These are phyloP conservation scores for Zygosaccharomyces bailii DNA, from an alignment of 805 yeast species.

Conservation along the genomic window DNA sequence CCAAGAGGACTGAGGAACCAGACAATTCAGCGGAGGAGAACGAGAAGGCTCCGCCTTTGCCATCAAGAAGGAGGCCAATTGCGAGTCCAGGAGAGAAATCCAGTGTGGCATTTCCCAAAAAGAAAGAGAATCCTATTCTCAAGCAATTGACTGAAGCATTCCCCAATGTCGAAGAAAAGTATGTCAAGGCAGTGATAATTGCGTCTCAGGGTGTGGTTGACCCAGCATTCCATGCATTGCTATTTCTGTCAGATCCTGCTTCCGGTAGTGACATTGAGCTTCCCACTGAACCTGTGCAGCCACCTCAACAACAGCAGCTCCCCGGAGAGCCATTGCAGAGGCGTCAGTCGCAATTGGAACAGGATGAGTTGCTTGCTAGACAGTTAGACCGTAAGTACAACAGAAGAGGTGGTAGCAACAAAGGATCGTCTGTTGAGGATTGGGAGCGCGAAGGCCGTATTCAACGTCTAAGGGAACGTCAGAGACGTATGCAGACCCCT, in stretches of 20 bases:
- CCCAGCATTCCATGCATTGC: constrained; percentile 83
- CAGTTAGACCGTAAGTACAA: constrained; percentile 66
- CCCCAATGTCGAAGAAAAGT: constrained; percentile 69
- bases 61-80: constrained; percentile 21
- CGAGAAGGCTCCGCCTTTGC: constrained; percentile 25
- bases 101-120: constrained; percentile 4
- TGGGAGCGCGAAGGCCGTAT: constrained; percentile 27
- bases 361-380: constrained; percentile 83
- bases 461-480: constrained; percentile 29
- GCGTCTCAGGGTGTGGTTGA: constrained; percentile 81
- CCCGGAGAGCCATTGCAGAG: constrained; percentile 29
- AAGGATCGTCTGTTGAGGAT: constrained; percentile 12
- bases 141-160: constrained; percentile 78
- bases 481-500: constrained; percentile 22
- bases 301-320: constrained; percentile 19
- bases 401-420: constrained; percentile 13
- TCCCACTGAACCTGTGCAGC: constrained; percentile 36
- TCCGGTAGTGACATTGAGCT: constrained; percentile 49
- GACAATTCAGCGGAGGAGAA: constrained; percentile 4
- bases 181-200: constrained; percentile 73
- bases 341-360: constrained; percentile 46
- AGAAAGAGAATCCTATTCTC: constrained; percentile 27
- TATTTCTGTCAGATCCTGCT: constrained; percentile 73
- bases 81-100: constrained; percentile 3
- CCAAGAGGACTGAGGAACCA: constrained; percentile 7